Conservation (phyloP, 495 filamentous ascomycete species). For the Neurospora sp. region DNA sequence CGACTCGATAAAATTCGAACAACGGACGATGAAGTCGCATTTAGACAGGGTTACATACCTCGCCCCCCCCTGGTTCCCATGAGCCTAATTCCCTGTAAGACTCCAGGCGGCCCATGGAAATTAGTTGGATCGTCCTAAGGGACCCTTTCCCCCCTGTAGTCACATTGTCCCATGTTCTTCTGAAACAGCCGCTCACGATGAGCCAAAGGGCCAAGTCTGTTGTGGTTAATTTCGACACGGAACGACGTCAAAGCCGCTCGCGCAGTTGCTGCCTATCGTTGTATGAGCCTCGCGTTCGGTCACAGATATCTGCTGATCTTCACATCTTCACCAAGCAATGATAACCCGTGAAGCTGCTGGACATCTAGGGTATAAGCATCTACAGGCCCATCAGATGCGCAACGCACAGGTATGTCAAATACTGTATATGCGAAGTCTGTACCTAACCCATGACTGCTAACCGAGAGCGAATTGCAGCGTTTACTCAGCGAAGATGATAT, state of each 20-base stretch:
- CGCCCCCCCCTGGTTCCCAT: neutral
- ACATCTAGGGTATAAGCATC: neutral
- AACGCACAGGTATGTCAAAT: neutral
- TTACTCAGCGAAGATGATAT: neutral
- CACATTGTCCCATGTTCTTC: neutral
- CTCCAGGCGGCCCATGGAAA: neutral
- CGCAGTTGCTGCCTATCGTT: neutral
- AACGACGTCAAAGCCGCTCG: neutral
- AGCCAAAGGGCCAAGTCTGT: neutral
- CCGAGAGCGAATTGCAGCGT: neutral
- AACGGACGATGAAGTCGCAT: neutral
- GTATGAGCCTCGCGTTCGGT: neutral
- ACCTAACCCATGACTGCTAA: neutral
- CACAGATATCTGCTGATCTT: neutral
- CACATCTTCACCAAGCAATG: neutral
- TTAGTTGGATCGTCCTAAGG: neutral
- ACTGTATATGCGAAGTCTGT: neutral
- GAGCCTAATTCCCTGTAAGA: neutral
- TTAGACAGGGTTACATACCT: neutral
- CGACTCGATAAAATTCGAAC: neutral
- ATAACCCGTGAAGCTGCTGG: neutral
- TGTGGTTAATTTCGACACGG: neutral
- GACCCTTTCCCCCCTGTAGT: neutral
- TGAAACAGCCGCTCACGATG: neutral
- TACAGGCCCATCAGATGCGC: neutral